Evolutionary conservation across 371 early-diverging fungal species (phyloP).

Genomic region (Lichtheimia ornata): DNA sequence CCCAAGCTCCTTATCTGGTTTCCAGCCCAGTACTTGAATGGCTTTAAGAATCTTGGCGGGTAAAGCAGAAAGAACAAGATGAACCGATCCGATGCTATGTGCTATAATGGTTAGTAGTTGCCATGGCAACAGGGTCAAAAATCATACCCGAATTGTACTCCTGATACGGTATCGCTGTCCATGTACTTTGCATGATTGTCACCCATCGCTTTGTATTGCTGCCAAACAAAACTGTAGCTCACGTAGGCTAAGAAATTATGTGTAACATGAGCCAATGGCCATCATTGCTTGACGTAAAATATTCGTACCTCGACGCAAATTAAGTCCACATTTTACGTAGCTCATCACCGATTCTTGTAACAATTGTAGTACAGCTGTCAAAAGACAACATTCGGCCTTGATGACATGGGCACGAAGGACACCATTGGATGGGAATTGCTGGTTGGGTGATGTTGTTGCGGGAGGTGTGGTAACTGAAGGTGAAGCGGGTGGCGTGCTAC

Average conservation of each 20-base stretch:
- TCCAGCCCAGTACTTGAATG: conserved; percentile 57
- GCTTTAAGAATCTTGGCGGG: conserved; percentile 56
- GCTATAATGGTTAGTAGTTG: conserved; percentile 4
- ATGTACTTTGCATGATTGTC: conserved; percentile 36
- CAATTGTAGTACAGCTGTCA: conserved; percentile 58
- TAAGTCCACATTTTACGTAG: conserved; percentile 63
- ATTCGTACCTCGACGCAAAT: conserved; percentile 30
- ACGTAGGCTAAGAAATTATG: conserved; percentile 29
- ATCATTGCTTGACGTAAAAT: not conserved
- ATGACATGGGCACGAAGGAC: conserved; percentile 61
- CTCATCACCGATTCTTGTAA: conserved; percentile 61
- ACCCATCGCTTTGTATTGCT: conserved; percentile 49
- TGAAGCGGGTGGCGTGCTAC: conserved; percentile 1
- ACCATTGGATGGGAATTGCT: conserved; percentile 44
- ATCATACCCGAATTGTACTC: conserved; percentile 51
- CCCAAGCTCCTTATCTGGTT: conserved; percentile 58
- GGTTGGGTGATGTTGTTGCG: not conserved
- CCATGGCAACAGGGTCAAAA: not conserved
- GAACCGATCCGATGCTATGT: conserved; percentile 58
- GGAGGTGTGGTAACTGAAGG: conserved; percentile 5
- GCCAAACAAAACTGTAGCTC: conserved; percentile 48
- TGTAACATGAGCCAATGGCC: not conserved
- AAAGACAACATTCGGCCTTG: conserved; percentile 59
- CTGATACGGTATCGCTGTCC: conserved; percentile 47
- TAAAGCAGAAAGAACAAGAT: conserved; percentile 58